These are phyloP conservation scores for Metschnikowia peoriensis DNA, from an alignment of 805 yeast species.

Conservation along the genomic window DNA sequence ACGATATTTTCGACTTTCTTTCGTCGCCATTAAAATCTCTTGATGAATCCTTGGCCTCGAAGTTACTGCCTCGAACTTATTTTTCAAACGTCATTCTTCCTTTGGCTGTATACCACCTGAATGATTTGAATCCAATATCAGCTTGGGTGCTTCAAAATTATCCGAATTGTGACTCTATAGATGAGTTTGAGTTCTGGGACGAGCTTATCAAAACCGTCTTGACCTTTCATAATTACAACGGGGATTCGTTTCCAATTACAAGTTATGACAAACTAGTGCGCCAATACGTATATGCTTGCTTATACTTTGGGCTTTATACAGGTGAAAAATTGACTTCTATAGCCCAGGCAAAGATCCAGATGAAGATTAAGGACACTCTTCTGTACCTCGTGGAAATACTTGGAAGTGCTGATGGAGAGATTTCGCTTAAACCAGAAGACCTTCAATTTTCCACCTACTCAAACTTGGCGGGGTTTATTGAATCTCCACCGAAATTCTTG, in stretches of 20 bases:
- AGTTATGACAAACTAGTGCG: slow-evolving; percentile 4
- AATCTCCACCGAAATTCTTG: slow-evolving; percentile 4
- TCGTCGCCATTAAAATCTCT: slow-evolving; percentile 22
- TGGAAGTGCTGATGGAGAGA: not conserved
- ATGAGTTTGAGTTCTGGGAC: slow-evolving; percentile 16
- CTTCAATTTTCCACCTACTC: slow-evolving; percentile 1
- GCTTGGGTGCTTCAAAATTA: slow-evolving; percentile 22
- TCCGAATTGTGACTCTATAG: not conserved
- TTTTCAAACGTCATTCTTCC: slow-evolving; percentile 31
- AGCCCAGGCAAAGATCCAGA: slow-evolving; percentile 30
- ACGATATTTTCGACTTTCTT: slow-evolving; percentile 23
- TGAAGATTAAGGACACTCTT: slow-evolving; percentile 26
- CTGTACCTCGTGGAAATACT: slow-evolving; percentile 5
- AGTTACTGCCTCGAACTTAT: slow-evolving; percentile 23
- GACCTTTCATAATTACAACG: slow-evolving; percentile 1
- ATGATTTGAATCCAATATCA: slow-evolving; percentile 26
- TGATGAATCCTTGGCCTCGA: slow-evolving; percentile 10
- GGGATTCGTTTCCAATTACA: not conserved
- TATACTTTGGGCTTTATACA: slow-evolving; percentile 13
- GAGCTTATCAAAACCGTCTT: slow-evolving; percentile 8
- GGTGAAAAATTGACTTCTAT: slow-evolving; percentile 21
- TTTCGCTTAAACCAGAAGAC: not conserved
- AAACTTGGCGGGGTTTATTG: slow-evolving; percentile 20
- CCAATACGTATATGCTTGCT: slow-evolving; percentile 8
- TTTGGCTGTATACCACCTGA: slow-evolving; percentile 17